phyloP scores from a whole-genome alignment of 305 asterid species.

The Petunia hybrid region DNA sequence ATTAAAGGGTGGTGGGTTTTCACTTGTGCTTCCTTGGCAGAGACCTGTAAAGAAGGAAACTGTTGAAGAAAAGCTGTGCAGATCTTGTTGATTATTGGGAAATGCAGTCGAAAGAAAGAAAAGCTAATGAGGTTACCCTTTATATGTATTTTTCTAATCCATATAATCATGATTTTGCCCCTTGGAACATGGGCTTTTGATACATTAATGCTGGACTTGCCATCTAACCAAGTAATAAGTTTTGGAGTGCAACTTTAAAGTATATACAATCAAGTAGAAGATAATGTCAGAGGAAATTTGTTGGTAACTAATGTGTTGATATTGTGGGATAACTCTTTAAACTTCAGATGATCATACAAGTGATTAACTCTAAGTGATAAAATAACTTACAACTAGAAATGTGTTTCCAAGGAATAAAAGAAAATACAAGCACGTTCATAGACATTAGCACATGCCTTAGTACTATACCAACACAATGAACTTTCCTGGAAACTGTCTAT shows the following conservation, averaged over 20 bases:
- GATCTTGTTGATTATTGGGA: constrained; percentile 37
- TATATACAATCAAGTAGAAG: neutral
- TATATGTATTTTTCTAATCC: constrained; percentile 5
- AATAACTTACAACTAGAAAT: too few relatives aligned
- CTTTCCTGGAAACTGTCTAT: too few relatives aligned
- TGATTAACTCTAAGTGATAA: too few relatives aligned
- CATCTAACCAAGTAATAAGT: constrained; percentile 1
- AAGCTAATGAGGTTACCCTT: neutral
- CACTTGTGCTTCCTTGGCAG: constrained; percentile 28
- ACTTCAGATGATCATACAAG: too few relatives aligned
- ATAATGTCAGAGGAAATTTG: too few relatives aligned
- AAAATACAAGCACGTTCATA: too few relatives aligned
- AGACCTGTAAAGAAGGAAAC: constrained; percentile 49
- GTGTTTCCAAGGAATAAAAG: too few relatives aligned
- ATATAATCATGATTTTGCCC: constrained; percentile 14
- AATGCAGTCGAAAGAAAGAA: constrained; percentile 23
- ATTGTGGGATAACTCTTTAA: too few relatives aligned
- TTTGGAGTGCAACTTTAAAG: constrained; percentile 2
- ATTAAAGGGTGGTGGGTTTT: constrained; percentile 32
- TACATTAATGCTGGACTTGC: constrained; percentile 2
- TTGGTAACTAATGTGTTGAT: too few relatives aligned
- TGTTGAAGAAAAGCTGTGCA: constrained; percentile 45
- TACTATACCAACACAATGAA: too few relatives aligned
- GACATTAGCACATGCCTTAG: too few relatives aligned
- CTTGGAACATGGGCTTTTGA: constrained; percentile 26